Evolutionary conservation across 805 yeast genomes (phyloP), one percentile per base, ranked within the genome.

Genomic region (Yarrowia sp.): DNA sequence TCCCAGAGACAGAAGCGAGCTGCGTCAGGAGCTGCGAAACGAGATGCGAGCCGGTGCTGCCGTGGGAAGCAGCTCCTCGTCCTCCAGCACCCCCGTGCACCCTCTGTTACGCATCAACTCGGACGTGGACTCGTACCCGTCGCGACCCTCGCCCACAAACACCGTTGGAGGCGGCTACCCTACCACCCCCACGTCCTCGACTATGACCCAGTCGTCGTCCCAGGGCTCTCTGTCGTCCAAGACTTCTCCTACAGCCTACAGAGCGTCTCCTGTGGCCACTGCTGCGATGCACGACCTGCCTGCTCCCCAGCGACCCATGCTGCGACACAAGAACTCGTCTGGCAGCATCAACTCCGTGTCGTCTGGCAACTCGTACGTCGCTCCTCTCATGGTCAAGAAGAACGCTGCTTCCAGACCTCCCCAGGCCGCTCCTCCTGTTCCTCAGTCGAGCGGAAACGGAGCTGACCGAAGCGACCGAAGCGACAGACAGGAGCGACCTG

Each of bases 301-400:
- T 2, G 46, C 56, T 1, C 67, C 67, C 8, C 45, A 14, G 11
- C 45, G 67, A 3, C 67, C 67, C 22, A 49, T 63, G 55, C 48
- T 63, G 40, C 45, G 67, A n/a, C 67, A 63, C 38, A 46, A 63
- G 48, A 19, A n/a, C 22, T 63, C 67, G 5, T 38, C 26, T 5
- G 40, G 55, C 2, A 38, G 46, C 16, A 46, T 48, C 67, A 63
- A 63, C 46, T 63, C 67, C 5, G 55, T 48, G 16, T 46, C 67
- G 32, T 38, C 56, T 2, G 56, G 56, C 15, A 38, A 36, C 50
- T 38, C 67, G 12, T 41, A 36, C 40, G 67, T 63, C 2, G 67
- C 67, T 10, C 67, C 67, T 26, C 67, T 63, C 40, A 49, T 63
- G 67, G 67, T 63, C 46, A 63, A 63, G 56, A 63, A 63, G 56